Evolutionary conservation across 73 alveolate genomes (phyloP), one percentile per base, ranked within the genome.

Genomic region (Uronychia binucleata): DNA sequence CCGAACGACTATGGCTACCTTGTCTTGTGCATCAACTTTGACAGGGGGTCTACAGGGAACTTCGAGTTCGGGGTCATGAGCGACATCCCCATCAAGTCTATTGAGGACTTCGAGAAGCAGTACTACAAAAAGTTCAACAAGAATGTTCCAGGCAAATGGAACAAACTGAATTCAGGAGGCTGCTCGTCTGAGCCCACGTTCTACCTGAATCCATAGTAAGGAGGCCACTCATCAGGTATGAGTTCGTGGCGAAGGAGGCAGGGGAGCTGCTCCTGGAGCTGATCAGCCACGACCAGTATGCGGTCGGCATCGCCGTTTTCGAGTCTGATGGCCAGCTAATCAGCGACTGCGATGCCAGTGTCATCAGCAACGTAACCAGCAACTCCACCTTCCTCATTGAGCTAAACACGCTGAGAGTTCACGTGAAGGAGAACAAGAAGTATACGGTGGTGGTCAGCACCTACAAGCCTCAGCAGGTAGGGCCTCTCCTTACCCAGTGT

Each of bases 321-420:
- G 81, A 26, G 32, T 28, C 29, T 1, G 46, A 75, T 75, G 58
- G 81, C 59, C 5, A 13, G 26, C 26, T 67, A 26, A 28, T 67
- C 30, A 25, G 32, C 5, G 78, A 75, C 5, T 75, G 81, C 30
- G 81, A 75, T 75, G 81, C 81, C 8, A 8, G 32, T 1, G 27
- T 75, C 46, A 26, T 75, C 32, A 30, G 57, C n/a, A 26, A 26
- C 5, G 81, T 75, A 8, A 75, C n/a, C 5, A 26, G 57, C 32
- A 75, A 75, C 30, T 75, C 81, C 5, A 75, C 81, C 30, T 75
- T 75, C 81, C 58, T 75, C 8, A 58, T 75, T 75, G 81, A 75
- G 30, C 28, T 75, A 26, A 75, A 75, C 30, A 28, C 81, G 5
- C 58, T 75, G 57, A 26, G 81, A 75, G 1, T 28, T 26, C 28